Percentiles rank a stretch among this genome's conserved stretches.
Evolutionary conservation across 805 yeast genomes (phyloP).

Genomic region (Candida montana): DNA sequence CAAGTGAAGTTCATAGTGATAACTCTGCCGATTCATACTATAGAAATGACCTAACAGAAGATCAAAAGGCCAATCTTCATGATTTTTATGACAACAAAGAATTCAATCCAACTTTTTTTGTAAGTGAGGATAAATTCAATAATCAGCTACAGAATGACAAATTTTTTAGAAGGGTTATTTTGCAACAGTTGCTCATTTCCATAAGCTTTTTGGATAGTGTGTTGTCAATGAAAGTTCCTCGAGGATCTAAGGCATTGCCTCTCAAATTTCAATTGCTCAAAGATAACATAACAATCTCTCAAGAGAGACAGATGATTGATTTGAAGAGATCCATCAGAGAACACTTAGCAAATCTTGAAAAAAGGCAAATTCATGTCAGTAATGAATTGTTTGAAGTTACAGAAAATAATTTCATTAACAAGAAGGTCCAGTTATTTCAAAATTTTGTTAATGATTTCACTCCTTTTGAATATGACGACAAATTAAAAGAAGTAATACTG

Average conservation of each 20-base stretch:
- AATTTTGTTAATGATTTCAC: conserved; percentile 4
- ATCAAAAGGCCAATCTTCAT: conserved; percentile 8
- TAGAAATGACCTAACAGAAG: conserved; percentile 7
- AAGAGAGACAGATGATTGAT: neutral
- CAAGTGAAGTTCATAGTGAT: neutral
- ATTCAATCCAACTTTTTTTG: conserved; percentile 15
- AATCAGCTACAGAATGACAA: conserved; percentile 16
- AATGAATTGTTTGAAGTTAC: conserved; percentile 1
- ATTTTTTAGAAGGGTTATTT: conserved; percentile 13
- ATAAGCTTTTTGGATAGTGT: conserved; percentile 2
- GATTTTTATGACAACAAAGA: conserved; percentile 12
- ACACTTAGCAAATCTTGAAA: conserved; percentile 2
- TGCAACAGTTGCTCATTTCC: conserved; percentile 6
- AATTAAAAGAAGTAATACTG: neutral
- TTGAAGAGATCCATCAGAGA: conserved; percentile 4
- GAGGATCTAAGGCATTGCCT: neutral
- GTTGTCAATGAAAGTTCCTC: neutral
- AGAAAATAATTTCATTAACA: conserved; percentile 7
- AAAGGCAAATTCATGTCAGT: conserved; percentile 1
- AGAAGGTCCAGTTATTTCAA: conserved; percentile 9
- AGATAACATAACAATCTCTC: neutral
- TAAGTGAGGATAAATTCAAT: conserved; percentile 12
- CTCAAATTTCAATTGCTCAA: neutral
- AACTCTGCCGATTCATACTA: conserved; percentile 8
- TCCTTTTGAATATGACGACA: conserved; percentile 2